Conservation (phyloP, 208 protist species). For the Crithidia brevicula region DNA sequence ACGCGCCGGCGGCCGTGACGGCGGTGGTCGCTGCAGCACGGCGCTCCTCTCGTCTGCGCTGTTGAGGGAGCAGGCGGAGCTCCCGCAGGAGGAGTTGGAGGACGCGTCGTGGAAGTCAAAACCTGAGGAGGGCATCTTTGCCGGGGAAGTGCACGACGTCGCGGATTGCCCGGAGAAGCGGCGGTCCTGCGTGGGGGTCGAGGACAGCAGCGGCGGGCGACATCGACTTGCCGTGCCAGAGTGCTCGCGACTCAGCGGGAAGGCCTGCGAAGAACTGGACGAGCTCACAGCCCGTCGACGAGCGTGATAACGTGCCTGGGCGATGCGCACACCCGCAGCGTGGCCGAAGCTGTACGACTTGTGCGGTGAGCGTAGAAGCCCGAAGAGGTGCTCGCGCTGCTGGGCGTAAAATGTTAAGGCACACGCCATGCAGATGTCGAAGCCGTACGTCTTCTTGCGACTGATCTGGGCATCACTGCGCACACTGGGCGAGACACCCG, state of each 20-base stretch:
- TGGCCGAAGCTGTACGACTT: conserved; percentile 38
- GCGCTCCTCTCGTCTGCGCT: background rate
- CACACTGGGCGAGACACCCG: conserved; percentile 8
- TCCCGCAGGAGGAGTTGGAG: conserved; percentile 8
- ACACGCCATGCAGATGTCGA: conserved; percentile 74
- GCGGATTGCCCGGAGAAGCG: conserved; percentile 4
- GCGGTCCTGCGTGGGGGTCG: background rate
- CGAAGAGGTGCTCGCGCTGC: conserved; percentile 27
- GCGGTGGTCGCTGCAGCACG: conserved; percentile 7
- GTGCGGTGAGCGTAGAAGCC: conserved; percentile 26
- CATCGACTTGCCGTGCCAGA: background rate
- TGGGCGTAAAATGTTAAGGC: conserved; percentile 56
- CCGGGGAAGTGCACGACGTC: background rate
- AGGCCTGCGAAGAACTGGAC: background rate
- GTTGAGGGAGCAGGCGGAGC: conserved; percentile 8
- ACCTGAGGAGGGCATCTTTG: background rate
- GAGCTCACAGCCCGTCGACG: conserved; percentile 8
- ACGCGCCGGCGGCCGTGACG: conserved; percentile 16
- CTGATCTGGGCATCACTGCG: conserved; percentile 52
- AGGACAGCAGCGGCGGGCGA: background rate
- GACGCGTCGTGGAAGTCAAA: conserved; percentile 1
- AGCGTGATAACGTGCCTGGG: conserved; percentile 14
- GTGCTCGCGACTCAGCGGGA: conserved; percentile 4
- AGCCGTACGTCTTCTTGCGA: conserved; percentile 42
- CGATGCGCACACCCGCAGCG: conserved; percentile 37